These are phyloP conservation scores for Xylaria sp. DNA, from an alignment of 2,329 filamentous ascomycete genomes.

Conservation along the genomic window DNA sequence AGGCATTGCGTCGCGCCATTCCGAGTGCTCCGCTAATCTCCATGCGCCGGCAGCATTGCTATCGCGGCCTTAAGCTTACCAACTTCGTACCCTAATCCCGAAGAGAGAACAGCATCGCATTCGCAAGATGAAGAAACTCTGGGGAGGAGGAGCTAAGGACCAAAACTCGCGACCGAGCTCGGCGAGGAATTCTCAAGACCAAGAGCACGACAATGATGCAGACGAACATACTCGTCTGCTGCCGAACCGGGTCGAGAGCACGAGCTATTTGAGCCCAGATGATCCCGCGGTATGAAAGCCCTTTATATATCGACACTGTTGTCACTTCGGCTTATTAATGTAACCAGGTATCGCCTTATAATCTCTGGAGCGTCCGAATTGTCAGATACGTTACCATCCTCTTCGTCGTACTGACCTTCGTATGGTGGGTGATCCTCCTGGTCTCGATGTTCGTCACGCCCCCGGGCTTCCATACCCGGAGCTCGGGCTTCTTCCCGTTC, in stretches of 20 bases:
- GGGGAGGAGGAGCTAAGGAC: slow-evolving; percentile 30
- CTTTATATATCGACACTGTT: neutral
- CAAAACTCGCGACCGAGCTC: slow-evolving; percentile 18
- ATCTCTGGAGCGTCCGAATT: slow-evolving; percentile 86
- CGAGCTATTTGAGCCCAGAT: slow-evolving; percentile 71
- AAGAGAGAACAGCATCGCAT: neutral
- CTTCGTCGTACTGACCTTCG: slow-evolving; percentile 73
- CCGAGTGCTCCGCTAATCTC: neutral
- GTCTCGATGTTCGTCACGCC: slow-evolving; percentile 89
- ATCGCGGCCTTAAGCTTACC: neutral
- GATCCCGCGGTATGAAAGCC: slow-evolving; percentile 70
- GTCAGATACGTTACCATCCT: slow-evolving; percentile 77
- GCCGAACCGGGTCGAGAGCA: slow-evolving; percentile 64
- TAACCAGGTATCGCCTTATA: slow-evolving; percentile 68
- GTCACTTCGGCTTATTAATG: slow-evolving; percentile 7
- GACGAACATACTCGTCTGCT: slow-evolving; percentile 68
- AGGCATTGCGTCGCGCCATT: neutral
- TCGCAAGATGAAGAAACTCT: slow-evolving; percentile 35
- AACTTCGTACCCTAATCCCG: neutral
- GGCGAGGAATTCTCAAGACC: slow-evolving; percentile 27
- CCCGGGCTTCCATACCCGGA: slow-evolving; percentile 80
- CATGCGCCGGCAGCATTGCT: neutral
- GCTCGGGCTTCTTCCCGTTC: slow-evolving; percentile 91
- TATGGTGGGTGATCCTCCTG: slow-evolving; percentile 94
- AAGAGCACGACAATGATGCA: slow-evolving; percentile 32